Base-by-base conservation (phyloP, 495 filamentous ascomycete species). In the Friedmanniomyces endolithicus region DNA sequence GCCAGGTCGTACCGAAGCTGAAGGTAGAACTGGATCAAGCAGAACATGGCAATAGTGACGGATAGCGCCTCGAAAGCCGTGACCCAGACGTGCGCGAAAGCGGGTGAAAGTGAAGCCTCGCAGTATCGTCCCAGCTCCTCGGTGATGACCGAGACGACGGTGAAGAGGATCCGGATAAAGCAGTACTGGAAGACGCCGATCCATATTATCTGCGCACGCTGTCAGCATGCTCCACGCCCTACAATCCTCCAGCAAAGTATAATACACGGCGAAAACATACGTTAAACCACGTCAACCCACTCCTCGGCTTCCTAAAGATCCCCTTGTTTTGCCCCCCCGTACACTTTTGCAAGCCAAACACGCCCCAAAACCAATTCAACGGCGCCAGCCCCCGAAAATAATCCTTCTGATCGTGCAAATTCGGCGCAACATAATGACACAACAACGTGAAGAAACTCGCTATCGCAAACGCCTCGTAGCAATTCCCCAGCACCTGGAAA, bases 241-340 rank as follows among this genome's bases (percentile, higher is more conserved):
- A 24, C 45, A 37, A 1, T 20, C 6, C 16, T 9, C n/a, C 29
- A 45, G 31, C 45, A 46, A n/a, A 3, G 37, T 41, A 6, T 41
- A 14, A 29, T 16, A 12, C 9, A n/a, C 20, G 19, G 40, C n/a
- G 6, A 3, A 53, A 20, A 60, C 68, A 20, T 48, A 69, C 69
- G 52, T 95, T 95, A 67, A 94, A 95, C 88, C 88, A 92, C 1
- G 88, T 95, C 70, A 95, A 71, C 1, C 89, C 89, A 68, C 83
- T 94, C 56, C 77, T 75, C 9, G 89, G 89, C 29, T 74, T 83
- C 57, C 87, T 76, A 77, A 85, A 85, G 8, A 75, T 71, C 2
- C 85, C 84, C 41, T 75, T 75, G 24, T 82, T 59, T 49, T 64
- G 14, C 2, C 82, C 81, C 16, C 83, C 81, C 53, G 80, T 83